Evolutionary conservation across 768 basidiomycete species (phyloP), one percentile per base, ranked within the genome.

Genomic region (Russula vinacea): DNA sequence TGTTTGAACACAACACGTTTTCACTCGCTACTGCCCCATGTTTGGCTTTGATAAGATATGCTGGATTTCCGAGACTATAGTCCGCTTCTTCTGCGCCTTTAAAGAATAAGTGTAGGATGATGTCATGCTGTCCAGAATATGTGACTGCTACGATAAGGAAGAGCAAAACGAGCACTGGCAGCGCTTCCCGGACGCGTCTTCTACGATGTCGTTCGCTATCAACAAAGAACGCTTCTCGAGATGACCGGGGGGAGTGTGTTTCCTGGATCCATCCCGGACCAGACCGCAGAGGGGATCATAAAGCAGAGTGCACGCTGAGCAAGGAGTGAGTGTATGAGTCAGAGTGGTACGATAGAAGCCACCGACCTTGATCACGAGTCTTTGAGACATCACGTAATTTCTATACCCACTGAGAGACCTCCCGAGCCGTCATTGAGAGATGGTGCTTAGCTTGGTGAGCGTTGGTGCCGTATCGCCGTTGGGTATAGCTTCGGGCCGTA

Each of bases 21-120:
- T 98, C 95, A 32, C 88, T 81, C 5, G 96, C 93, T 19, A 98
- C 94, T 0, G 94, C 96, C 5, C 91, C 96, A 67, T 88, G 76
- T 37, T 80, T 77, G 0, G 88, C 96, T 62, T 80, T 72, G 37
- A 83, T 78, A 39, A 87, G 77, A 68, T 83, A 86, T 19, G 81
- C 81, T 0, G 81, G 81, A 69, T 88, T 88, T 33, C 81, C 74
- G 29, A 47, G 59, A 10, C 44, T 26, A 26, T 10, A 47, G 6
- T 49, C 9, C 51, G 3, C 44, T 60, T 26, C 57, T 17, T n/a
- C 51, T 62, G 40, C 14, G 29, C 37, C 35, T 45, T 33, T 50
- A 33, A 35, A 58, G 26, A 52, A 71, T 54, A 14, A 65, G 57
- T 0, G 64, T 32, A 44, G 11, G 24, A 59, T 19, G n/a, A 51